Evolutionary conservation across 129 eudicot species (phyloP).

Genomic region (Centella asiatica): DNA sequence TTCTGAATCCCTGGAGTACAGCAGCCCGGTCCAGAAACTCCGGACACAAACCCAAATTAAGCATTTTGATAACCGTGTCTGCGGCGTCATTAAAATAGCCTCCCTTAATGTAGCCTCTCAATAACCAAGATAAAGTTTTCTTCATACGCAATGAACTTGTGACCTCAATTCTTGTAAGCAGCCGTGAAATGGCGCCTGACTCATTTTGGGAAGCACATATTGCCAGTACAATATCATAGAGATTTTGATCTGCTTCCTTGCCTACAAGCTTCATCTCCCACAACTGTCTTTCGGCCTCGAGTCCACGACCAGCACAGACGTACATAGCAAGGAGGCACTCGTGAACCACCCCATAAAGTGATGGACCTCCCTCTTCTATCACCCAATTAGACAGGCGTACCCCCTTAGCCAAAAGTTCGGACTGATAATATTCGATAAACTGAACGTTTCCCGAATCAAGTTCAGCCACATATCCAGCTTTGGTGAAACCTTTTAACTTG

Average conservation of each 20-base stretch:
- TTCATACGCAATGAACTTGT: constrained; percentile 40
- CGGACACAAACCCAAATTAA: constrained; percentile 55
- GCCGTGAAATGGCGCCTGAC: constrained; percentile 34
- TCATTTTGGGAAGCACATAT: constrained; percentile 77
- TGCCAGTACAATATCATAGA: constrained; percentile 78
- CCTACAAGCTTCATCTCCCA: constrained; percentile 83
- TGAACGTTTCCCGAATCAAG: constrained; percentile 35
- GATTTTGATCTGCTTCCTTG: constrained; percentile 46
- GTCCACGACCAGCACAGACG: constrained; percentile 70
- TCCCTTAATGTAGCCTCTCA: constrained; percentile 81
- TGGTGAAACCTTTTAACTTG: constrained; percentile 55
- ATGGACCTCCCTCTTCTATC: constrained; percentile 50
- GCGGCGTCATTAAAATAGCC: constrained; percentile 68
- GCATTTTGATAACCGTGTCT: constrained; percentile 58
- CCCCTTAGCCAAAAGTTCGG: constrained; percentile 47
- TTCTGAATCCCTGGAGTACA: constrained; percentile 63
- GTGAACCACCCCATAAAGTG: constrained; percentile 50
- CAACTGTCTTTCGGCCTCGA: constrained; percentile 61
- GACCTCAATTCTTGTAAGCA: constrained; percentile 58
- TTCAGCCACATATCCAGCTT: constrained; percentile 35
- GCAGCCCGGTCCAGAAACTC: constrained; percentile 72
- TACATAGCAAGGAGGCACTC: constrained; percentile 85
- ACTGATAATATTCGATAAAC: constrained; percentile 47
- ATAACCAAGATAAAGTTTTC: constrained; percentile 63
- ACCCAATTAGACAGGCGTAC: constrained; percentile 51